Evolutionary conservation across 352 stramenopile species (phyloP), one percentile per base, ranked within the genome.

Genomic region (Phytophthora idaei): DNA sequence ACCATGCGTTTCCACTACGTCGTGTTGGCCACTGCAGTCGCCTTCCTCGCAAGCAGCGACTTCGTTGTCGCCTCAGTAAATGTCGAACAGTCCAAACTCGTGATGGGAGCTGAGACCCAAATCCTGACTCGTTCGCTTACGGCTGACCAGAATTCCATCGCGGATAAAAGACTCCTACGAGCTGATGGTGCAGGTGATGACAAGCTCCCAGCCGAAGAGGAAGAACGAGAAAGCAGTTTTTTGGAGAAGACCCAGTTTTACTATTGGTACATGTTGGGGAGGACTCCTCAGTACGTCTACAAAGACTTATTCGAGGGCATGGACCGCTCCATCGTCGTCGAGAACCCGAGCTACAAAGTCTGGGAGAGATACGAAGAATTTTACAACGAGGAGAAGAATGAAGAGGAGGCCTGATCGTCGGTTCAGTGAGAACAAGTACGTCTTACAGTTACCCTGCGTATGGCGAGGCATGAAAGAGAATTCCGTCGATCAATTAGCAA

Each of bases 291-390:
- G 15, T 28, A 57, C 9, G 41, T 68, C 27, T 68, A 68, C 32
- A 14, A 54, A 12, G 37, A 68, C 28, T 57, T 57, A 17, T 68
- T 63, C 41, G 29, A 67, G 42, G 60, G 60, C 15, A 21, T 67
- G 9, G 60, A 67, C 42, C 21, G 34, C 8, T 31, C 31, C 6
- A 67, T 61, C 27, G 27, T 61, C 45, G 11, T 55, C 32, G 46
- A 67, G 14, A 67, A 67, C 32, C 60, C 60, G 15, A 55, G 49
- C 32, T 67, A 67, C 27, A 32, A 50, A 36, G 60, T 56, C 15
- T 67, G 51, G 50, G 5, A 50, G 17, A 49, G 50, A 37, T 67
- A 61, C 51, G 37, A 67, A 67, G 42, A 52, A 0, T 67, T 56
- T 25, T 67, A 67, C 53, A 45, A 61, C 6, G 21, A 61, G 41